A percentile compares a stretch with the other conserved stretches of the same genome.
Conservation (phyloP, 306 rosid genomes). For the Cajanus cajan region DNA sequence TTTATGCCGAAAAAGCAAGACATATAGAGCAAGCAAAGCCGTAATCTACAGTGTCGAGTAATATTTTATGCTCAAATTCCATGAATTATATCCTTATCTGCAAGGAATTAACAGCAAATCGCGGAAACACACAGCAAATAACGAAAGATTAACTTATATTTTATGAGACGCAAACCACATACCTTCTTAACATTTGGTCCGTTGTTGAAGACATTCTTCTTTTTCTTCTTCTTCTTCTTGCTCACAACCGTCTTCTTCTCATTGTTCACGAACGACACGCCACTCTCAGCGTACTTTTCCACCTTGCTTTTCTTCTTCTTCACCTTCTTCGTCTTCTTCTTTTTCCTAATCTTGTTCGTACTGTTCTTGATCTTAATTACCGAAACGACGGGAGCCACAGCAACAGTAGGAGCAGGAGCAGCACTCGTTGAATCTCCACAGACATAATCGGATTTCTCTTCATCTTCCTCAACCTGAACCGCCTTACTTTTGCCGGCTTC, state of each 20-base stretch:
- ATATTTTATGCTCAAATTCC: slow-evolving; percentile 38
- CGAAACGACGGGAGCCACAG: slow-evolving; percentile 4
- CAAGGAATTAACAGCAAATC: slow-evolving; percentile 29
- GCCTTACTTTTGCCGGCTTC: slow-evolving; percentile 24
- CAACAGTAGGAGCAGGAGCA: background rate
- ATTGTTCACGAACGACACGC: slow-evolving; percentile 2
- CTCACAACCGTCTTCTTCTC: slow-evolving; percentile 37
- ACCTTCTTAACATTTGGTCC: slow-evolving; percentile 58
- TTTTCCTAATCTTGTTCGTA: slow-evolving; percentile 29
- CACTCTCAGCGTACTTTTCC: slow-evolving; percentile 26
- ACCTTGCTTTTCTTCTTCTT: slow-evolving; percentile 42
- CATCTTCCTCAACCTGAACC: slow-evolving; percentile 28
- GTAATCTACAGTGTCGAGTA: slow-evolving; percentile 34
- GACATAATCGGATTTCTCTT: slow-evolving; percentile 31
- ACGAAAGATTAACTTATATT: slow-evolving; percentile 36
- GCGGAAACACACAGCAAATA: background rate
- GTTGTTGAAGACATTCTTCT: slow-evolving; percentile 32
- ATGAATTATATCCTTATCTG: background rate
- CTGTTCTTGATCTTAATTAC: slow-evolving; percentile 38
- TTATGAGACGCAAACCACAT: slow-evolving; percentile 47
- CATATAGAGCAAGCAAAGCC: slow-evolving; percentile 28
- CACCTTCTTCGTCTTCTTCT: slow-evolving; percentile 38
- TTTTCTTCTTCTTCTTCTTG: slow-evolving; percentile 42
- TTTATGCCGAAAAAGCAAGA: slow-evolving; percentile 50
- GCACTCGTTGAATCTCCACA: slow-evolving; percentile 13